phyloP scores from a whole-genome alignment of 202 grass and related monocot species.

The Elaeis oleifera region DNA sequence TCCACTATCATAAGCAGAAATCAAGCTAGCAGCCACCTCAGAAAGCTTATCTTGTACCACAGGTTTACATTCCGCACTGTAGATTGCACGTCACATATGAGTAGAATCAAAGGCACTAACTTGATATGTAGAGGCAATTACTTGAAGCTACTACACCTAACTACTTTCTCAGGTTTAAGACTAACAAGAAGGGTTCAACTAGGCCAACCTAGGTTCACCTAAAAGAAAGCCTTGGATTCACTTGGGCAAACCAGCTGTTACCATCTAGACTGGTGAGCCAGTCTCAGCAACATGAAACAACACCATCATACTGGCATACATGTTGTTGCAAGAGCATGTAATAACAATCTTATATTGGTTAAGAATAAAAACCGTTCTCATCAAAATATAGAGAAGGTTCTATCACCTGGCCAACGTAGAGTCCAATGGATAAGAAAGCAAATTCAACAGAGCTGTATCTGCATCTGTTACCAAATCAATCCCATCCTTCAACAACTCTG shows the following conservation, averaged over 20 bases:
- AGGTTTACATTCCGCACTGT: slow-evolving; percentile 76
- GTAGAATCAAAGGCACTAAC: slow-evolving; percentile 13
- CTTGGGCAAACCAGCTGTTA: too few species aligned
- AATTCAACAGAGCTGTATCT: slow-evolving; percentile 56
- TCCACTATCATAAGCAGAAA: slow-evolving; percentile 73
- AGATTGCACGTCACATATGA: slow-evolving; percentile 13
- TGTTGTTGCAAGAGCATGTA: too few species aligned
- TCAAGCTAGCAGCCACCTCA: slow-evolving; percentile 51
- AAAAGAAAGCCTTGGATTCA: too few species aligned
- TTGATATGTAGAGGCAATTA: neutral
- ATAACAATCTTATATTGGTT: neutral
- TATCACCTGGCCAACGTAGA: slow-evolving; percentile 68
- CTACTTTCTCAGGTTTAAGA: too few species aligned
- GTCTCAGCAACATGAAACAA: too few species aligned
- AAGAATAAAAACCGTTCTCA: neutral
- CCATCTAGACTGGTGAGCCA: too few species aligned
- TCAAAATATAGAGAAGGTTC: neutral
- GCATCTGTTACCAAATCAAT: slow-evolving; percentile 90
- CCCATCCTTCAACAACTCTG: slow-evolving; percentile 79
- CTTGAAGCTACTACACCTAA: too few species aligned
- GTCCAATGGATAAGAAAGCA: slow-evolving; percentile 82
- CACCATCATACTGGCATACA: too few species aligned
- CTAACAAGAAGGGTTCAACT: too few species aligned
- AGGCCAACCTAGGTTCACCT: too few species aligned
- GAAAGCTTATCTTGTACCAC: slow-evolving; percentile 88